These are phyloP conservation scores for Russula abietina DNA, from an alignment of 768 basidiomycete species.

Conservation along the genomic window DNA sequence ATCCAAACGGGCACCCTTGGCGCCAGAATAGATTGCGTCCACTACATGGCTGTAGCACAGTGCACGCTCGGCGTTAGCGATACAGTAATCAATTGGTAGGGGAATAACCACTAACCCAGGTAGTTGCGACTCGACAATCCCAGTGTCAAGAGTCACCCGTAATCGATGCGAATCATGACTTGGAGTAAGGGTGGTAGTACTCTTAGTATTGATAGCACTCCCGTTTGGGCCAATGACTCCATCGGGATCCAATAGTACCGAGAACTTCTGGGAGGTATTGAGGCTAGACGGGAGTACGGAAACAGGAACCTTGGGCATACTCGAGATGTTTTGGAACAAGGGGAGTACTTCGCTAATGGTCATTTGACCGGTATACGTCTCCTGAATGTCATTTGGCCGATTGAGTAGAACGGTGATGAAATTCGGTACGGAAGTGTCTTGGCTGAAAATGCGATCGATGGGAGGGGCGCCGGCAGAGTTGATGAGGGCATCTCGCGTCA, in stretches of 20 bases:
- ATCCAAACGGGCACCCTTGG: too few relatives aligned
- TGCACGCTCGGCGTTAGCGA: neutral
- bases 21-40: conserved; percentile 59
- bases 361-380: too few relatives aligned
- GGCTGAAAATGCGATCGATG: conserved; percentile 58
- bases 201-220: conserved; percentile 40
- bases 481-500: conserved; percentile 33
- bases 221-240: conserved; percentile 60
- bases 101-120: conserved; percentile 34
- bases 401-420: too few relatives aligned
- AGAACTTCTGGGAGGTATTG: conserved; percentile 57
- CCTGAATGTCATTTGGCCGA: too few relatives aligned
- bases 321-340: conserved; percentile 43
- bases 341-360: too few relatives aligned
- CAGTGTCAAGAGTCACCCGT: conserved; percentile 75
- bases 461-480: conserved; percentile 42
- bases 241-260: conserved; percentile 52
- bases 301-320: conserved; percentile 48
- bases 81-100: conserved; percentile 11
- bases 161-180: too few relatives aligned
- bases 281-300: conserved; percentile 38
- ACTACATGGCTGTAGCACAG: conserved; percentile 39
- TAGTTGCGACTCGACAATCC: conserved; percentile 61
- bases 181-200: conserved; percentile 49
- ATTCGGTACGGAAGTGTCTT: conserved; percentile 46